Conservation (phyloP, 345 rosid genomes). For the Linum usitatissimum region DNA sequence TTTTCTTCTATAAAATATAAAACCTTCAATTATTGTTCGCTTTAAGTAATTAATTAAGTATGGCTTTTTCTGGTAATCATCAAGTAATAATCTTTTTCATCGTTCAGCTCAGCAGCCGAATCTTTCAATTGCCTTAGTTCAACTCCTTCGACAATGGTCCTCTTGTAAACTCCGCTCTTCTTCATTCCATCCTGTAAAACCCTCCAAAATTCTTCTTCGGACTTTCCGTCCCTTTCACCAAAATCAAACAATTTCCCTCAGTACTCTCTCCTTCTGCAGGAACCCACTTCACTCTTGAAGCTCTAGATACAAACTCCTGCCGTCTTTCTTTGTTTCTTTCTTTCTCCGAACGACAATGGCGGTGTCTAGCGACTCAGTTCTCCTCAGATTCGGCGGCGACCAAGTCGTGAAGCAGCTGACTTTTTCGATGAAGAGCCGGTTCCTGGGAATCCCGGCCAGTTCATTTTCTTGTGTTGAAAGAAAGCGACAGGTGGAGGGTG, state of each 20-base stretch:
- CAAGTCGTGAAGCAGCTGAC: background rate
- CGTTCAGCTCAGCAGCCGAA: background rate
- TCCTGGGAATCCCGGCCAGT: constrained; percentile 11
- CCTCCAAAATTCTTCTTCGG: constrained; percentile 17
- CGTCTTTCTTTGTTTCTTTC: background rate
- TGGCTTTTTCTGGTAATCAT: too few species aligned
- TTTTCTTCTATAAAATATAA: too few species aligned
- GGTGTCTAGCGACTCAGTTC: background rate
- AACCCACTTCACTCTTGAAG: constrained; percentile 4
- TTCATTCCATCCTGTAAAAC: background rate
- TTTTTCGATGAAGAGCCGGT: constrained; percentile 11
- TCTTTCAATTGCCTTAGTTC: background rate
- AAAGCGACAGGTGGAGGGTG: constrained; percentile 9
- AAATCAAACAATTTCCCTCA: constrained; percentile 2
- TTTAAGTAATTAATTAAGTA: background rate
- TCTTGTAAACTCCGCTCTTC: constrained; percentile 16
- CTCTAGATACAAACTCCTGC: background rate
- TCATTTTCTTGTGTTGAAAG: constrained; percentile 19
- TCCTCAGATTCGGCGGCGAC: background rate
- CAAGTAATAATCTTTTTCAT: background rate
- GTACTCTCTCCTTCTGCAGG: background rate
- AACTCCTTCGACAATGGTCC: background rate
- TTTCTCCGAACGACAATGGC: background rate
- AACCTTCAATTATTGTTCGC: background rate
- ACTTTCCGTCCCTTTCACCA: constrained; percentile 14